Conservation (phyloP, 1,139 yeast genomes). For the Geotrichum australiense region DNA sequence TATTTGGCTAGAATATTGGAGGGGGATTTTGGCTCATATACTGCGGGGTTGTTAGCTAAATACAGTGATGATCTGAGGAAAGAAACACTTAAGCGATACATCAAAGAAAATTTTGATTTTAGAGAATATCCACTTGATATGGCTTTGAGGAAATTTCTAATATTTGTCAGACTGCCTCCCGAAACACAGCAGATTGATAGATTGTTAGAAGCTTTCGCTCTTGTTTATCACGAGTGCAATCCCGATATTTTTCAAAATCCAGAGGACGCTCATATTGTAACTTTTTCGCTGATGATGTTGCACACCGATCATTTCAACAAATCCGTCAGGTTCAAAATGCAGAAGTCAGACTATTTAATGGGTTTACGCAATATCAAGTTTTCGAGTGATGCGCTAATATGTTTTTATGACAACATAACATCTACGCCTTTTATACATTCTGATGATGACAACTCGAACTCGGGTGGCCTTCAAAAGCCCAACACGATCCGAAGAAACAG, state of each 20-base stretch:
- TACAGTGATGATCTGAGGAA: slow-evolving; percentile 35
- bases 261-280: slow-evolving; percentile 50
- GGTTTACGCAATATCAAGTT: slow-evolving; percentile 34
- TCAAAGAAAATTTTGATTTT: slow-evolving; percentile 43
- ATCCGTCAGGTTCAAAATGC: slow-evolving; percentile 57
- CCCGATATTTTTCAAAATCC: slow-evolving; percentile 35
- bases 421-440: slow-evolving; percentile 45
- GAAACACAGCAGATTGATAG: slow-evolving; percentile 71
- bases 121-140: slow-evolving; percentile 51
- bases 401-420: slow-evolving; percentile 58
- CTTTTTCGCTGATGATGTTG: slow-evolving; percentile 55
- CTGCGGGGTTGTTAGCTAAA: slow-evolving; percentile 37
- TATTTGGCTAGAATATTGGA: slow-evolving; percentile 34
- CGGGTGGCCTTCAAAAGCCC: slow-evolving; percentile 12
- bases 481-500: slow-evolving; percentile 23
- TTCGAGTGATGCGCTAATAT: slow-evolving; percentile 39
- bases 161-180: slow-evolving; percentile 51
- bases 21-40: slow-evolving; percentile 34
- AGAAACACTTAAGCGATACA: slow-evolving; percentile 36
- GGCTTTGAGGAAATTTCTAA: slow-evolving; percentile 50
- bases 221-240: slow-evolving; percentile 41
- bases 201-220: slow-evolving; percentile 49
- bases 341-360: slow-evolving; percentile 51
- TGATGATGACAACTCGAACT: slow-evolving; percentile 30
- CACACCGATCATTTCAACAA: slow-evolving; percentile 65